A percentile compares a stretch with the other conserved stretches of the same genome.
Conservation (phyloP, 2,329 filamentous ascomycete genomes). For the Claviceps monticola region DNA sequence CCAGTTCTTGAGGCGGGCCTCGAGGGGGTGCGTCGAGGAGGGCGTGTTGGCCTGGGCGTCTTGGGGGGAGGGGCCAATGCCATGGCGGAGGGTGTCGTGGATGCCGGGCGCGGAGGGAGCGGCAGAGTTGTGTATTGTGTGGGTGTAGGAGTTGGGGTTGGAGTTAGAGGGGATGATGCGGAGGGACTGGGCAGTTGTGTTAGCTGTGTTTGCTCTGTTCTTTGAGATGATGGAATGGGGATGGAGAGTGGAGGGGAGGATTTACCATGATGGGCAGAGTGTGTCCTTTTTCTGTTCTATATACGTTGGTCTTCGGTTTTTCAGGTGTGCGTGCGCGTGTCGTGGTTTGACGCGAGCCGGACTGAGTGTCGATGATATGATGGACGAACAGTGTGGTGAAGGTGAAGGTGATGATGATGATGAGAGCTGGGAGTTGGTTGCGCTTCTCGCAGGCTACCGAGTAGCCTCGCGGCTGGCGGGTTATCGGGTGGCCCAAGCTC, state of each 20-base stretch:
- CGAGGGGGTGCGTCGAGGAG: slow-evolving; percentile 69
- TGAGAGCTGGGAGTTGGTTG: slow-evolving; percentile 3
- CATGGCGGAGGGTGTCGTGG: slow-evolving; percentile 82
- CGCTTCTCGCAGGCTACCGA: slow-evolving; percentile 13
- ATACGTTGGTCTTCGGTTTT: background rate
- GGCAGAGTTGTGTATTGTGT: slow-evolving; percentile 45
- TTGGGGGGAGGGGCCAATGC: slow-evolving; percentile 52
- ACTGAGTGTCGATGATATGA: background rate
- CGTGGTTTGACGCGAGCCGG: background rate
- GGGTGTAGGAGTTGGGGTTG: slow-evolving; percentile 53
- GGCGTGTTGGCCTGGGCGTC: slow-evolving; percentile 32
- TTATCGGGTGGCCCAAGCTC: background rate
- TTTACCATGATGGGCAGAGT: background rate
- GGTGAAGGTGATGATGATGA: background rate
- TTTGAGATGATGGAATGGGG: slow-evolving; percentile 1
- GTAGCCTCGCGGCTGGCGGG: slow-evolving; percentile 14
- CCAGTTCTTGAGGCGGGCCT: slow-evolving; percentile 80
- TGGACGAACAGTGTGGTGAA: background rate
- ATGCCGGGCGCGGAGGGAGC: slow-evolving; percentile 88
- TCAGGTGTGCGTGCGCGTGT: background rate
- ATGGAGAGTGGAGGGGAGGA: slow-evolving; percentile 14
- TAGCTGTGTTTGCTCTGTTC: too few species aligned
- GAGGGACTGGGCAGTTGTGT: slow-evolving; percentile 49
- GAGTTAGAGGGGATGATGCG: slow-evolving; percentile 65
- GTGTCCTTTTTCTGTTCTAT: background rate